phyloP scores from a whole-genome alignment of 768 basidiomycete species.

The Grammothele lineata region DNA sequence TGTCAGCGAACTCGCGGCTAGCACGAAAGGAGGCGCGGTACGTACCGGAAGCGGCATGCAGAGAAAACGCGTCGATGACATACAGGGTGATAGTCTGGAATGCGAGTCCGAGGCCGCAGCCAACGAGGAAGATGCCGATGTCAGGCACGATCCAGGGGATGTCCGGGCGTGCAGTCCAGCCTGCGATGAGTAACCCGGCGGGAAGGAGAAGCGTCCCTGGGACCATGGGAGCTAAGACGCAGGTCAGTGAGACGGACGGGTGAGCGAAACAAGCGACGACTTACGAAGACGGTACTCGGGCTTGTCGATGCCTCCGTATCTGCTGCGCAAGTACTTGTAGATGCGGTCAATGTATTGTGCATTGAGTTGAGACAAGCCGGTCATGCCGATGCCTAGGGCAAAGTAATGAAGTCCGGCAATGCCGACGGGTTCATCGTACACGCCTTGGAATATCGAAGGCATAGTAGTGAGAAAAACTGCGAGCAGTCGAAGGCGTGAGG shows the following conservation, averaged over 20 bases:
- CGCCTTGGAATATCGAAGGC: constrained; percentile 49
- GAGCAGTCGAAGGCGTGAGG: background rate
- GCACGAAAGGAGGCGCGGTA: constrained; percentile 46
- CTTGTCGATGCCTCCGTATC: constrained; percentile 47
- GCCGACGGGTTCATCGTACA: constrained; percentile 52
- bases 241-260: too few relatives aligned
- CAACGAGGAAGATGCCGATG: constrained; percentile 54
- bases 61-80: constrained; percentile 60
- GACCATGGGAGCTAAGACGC: constrained; percentile 48
- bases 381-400: constrained; percentile 52
- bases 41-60: constrained; percentile 66
- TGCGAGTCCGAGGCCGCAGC: constrained; percentile 53
- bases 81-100: constrained; percentile 67
- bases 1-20: constrained; percentile 15
- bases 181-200: constrained; percentile 62
- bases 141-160: constrained; percentile 70
- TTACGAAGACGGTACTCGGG: constrained; percentile 53
- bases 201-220: constrained; percentile 59
- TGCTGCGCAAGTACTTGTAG: constrained; percentile 46
- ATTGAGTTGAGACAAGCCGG: constrained; percentile 45
- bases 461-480: constrained; percentile 67
- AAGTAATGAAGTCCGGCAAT: constrained; percentile 69
- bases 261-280: constrained; percentile 19
- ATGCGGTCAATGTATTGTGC: constrained; percentile 54
- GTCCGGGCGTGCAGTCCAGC: constrained; percentile 58